These are phyloP conservation scores for Saturnispora zaruensis DNA, from an alignment of 805 yeast genomes.

Conservation along the genomic window DNA sequence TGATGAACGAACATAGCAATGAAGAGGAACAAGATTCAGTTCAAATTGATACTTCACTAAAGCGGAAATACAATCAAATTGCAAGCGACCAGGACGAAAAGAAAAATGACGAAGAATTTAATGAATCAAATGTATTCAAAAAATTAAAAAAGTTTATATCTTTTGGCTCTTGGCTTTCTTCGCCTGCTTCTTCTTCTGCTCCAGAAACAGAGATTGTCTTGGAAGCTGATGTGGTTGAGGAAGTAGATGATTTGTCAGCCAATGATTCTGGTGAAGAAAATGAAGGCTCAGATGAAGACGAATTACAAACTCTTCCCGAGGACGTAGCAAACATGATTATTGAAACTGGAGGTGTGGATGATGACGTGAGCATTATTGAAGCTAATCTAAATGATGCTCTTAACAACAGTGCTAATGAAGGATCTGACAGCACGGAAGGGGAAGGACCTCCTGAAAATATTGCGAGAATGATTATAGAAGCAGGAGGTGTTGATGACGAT, in stretches of 20 bases:
- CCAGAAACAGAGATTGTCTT: not conserved
- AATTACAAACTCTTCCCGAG: constrained; percentile 10
- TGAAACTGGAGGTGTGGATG: constrained; percentile 3
- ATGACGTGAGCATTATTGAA: constrained; percentile 1
- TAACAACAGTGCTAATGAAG: not conserved
- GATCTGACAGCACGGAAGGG: not conserved
- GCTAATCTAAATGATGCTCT: not conserved
- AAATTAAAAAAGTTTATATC: constrained; percentile 6
- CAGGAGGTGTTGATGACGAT: constrained; percentile 8
- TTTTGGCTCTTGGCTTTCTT: constrained; percentile 1
- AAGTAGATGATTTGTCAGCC: constrained; percentile 2
- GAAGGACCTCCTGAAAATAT: constrained; percentile 7
- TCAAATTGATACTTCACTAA: not conserved
- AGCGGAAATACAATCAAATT: constrained; percentile 4
- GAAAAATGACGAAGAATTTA: constrained; percentile 1
- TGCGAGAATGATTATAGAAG: constrained; percentile 1
- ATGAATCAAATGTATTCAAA: not conserved
- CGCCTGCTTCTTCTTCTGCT: not conserved
- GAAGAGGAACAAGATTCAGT: not conserved
- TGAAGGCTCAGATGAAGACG: constrained; percentile 4
- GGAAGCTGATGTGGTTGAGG: constrained; percentile 4
- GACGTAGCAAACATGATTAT: constrained; percentile 1
- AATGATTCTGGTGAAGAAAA: constrained; percentile 10
- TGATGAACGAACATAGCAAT: not conserved
- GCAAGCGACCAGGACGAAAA: constrained; percentile 9